These are phyloP conservation scores for Elsinoe perseae DNA, from an alignment of 2,329 filamentous ascomycete genomes.

Conservation along the genomic window DNA sequence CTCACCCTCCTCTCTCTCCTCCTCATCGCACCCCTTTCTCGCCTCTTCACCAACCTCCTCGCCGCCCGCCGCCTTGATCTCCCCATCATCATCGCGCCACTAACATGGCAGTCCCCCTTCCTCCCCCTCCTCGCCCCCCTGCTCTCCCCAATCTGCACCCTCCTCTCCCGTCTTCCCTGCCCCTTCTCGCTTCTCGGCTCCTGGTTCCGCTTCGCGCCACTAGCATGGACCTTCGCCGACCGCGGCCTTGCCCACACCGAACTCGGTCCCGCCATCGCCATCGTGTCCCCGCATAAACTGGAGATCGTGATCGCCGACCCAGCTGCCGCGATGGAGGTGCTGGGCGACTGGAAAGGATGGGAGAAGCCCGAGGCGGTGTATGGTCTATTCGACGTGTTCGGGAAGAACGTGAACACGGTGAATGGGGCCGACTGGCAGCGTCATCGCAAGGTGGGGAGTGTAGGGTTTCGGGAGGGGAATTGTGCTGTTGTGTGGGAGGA, in stretches of 20 bases:
- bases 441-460: background rate
- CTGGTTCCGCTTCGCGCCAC: background rate
- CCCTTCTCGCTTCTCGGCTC: background rate
- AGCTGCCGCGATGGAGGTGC: background rate
- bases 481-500: background rate
- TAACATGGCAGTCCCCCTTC: conserved; percentile 5
- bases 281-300: background rate
- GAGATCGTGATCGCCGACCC: conserved; percentile 3
- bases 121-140: background rate
- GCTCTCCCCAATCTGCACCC: background rate
- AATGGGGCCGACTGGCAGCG: background rate
- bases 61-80: background rate
- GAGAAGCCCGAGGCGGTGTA: background rate
- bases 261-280: background rate
- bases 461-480: conserved; percentile 3
- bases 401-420: background rate
- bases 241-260: background rate
- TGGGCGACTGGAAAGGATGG: background rate
- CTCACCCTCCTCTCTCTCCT: background rate
- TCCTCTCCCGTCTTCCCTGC: background rate
- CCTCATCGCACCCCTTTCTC: background rate
- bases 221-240: background rate
- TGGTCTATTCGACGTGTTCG: background rate
- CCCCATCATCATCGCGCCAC: background rate
- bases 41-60: background rate